Conservation (phyloP, 805 yeast genomes). For the Candida berthetii region DNA sequence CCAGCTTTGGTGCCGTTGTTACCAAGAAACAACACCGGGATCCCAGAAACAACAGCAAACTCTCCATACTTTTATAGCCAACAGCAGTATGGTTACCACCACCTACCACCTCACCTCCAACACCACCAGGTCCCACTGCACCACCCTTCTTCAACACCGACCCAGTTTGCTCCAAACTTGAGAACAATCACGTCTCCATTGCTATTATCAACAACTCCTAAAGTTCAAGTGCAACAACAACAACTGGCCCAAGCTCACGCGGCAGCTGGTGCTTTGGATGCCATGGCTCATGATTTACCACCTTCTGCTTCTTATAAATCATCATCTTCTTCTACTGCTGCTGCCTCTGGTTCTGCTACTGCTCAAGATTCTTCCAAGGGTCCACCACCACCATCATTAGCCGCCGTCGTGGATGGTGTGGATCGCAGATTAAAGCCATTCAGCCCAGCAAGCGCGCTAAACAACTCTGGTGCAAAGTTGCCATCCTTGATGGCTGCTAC, state of each 20-base stretch:
- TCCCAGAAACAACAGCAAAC: slow-evolving; percentile 11
- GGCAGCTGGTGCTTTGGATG: slow-evolving; percentile 23
- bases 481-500: slow-evolving; percentile 14
- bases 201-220: slow-evolving; percentile 40
- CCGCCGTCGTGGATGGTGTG: background rate
- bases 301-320: background rate
- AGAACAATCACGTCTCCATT: slow-evolving; percentile 61
- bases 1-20: slow-evolving; percentile 35
- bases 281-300: slow-evolving; percentile 5
- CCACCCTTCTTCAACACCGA: slow-evolving; percentile 64
- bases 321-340: background rate
- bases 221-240: slow-evolving; percentile 26
- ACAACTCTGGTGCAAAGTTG: slow-evolving; percentile 6
- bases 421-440: background rate
- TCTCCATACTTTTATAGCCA: slow-evolving; percentile 7
- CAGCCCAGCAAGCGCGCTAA: background rate
- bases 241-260: slow-evolving; percentile 22
- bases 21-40: slow-evolving; percentile 23
- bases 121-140: slow-evolving; percentile 47
- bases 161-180: slow-evolving; percentile 62
- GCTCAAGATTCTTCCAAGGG: too few species aligned
- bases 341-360: background rate
- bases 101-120: slow-evolving; percentile 4
- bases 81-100: slow-evolving; percentile 3
- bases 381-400: slow-evolving; percentile 2